Base-by-base conservation (phyloP, 2,329 filamentous ascomycete species). In the Fusarium oligoseptatum region DNA sequence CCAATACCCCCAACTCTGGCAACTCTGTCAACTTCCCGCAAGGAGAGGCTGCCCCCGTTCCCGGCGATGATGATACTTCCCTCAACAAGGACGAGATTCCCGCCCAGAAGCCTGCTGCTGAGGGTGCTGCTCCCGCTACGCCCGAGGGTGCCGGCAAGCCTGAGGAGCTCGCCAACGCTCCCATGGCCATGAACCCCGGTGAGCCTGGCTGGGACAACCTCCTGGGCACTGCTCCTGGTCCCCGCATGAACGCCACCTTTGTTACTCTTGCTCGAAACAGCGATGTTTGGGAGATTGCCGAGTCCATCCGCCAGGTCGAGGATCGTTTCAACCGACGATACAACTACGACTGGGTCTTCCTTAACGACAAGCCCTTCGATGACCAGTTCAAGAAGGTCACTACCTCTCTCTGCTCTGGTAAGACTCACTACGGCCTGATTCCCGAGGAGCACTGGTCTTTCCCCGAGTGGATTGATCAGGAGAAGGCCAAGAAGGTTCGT, bases 281-380 rank as follows among this genome's bases (percentile, higher is more conserved):
- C 66, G 97, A 99, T 81, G 87, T 98, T 32, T 99, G 97, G 97
- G 97, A 99, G 60, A 98, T 99, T 81, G 94, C 95, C 72, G 92
- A 95, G 80, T 98, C 95, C 14, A 99, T 99, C 81, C 94, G 97
- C 66, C 94, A 98, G 81, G 92, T 99, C 66, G 97, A 99, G 85
- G 97, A 99, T 84, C 94, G 97, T 81, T 99, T 99, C 91, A 99
- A 99, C 87, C 91, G 92, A 80, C 94, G 96, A 80, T 98, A 94
- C 87, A 92, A 97, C 87, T 99, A 99, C 85, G 96, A 98, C 82
- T 99, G 97, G 97, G 96, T 99, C 63, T 99, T 99, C 86, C 87
- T 99, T 72, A 99, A 99, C 85, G 97, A 99, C 82, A 91, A 95
- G 83, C 94, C 95, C 1, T 99, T 99, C 80, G 94, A 98, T 81